Percentiles rank a stretch among this genome's conserved stretches.
Conservation (phyloP, 176 grass and related monocot species). For the Oropetium thomaeum region DNA sequence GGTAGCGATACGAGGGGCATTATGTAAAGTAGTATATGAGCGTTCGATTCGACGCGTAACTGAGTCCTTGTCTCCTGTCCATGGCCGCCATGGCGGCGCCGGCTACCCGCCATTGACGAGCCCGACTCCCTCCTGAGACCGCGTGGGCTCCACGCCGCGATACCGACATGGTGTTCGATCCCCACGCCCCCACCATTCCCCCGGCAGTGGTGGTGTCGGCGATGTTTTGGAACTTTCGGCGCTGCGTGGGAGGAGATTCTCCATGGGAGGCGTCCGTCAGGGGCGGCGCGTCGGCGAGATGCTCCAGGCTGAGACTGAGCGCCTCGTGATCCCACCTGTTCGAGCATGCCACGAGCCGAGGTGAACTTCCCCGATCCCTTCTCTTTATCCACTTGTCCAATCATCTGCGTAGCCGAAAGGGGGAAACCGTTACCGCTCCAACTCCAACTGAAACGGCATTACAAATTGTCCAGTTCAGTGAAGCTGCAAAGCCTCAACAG, state of each 20-base stretch:
- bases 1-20: no score
- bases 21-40: no score
- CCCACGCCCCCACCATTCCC: no score
- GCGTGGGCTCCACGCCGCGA: not conserved
- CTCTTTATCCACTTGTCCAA: not conserved
- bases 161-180: not conserved
- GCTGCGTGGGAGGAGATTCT: not conserved
- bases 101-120: not conserved
- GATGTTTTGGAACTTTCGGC: not conserved
- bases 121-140: not conserved
- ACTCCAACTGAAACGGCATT: not conserved
- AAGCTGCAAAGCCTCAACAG: no score
- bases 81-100: not conserved
- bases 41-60: no score
- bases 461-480: no score
- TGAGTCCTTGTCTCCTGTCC: no score
- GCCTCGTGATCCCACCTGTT: not conserved
- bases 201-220: not conserved
- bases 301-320: not conserved
- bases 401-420: not conserved
- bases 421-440: not conserved
- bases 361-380: not conserved
- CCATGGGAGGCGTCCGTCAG: not conserved
- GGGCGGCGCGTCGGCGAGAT: not conserved
- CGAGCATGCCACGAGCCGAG: not conserved